These are phyloP conservation scores for Sungouiozyma intestinalis DNA, from an alignment of 805 yeast species.

Conservation along the genomic window DNA sequence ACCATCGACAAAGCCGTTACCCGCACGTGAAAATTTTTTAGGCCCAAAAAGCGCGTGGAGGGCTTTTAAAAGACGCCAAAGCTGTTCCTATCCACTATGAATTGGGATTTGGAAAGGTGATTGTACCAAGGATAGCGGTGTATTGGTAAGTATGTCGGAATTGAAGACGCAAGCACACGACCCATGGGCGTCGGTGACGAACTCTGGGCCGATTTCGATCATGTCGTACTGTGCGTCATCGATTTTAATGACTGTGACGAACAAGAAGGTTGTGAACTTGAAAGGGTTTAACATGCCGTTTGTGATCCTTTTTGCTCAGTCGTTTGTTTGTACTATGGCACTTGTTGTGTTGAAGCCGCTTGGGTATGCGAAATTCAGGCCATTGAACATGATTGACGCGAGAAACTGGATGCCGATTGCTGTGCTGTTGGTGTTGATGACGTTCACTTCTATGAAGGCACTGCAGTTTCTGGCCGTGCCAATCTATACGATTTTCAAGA, in stretches of 20 bases:
- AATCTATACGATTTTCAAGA: conserved; percentile 95
- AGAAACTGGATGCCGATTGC: conserved; percentile 96
- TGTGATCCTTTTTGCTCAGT: conserved; percentile 80
- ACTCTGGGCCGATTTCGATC: conserved; percentile 54
- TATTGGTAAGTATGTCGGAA: conserved; percentile 20
- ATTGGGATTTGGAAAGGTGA: no score
- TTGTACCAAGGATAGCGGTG: no score
- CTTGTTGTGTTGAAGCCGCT: conserved; percentile 62
- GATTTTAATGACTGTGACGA: conserved; percentile 93
- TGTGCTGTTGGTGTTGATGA: conserved; percentile 79
- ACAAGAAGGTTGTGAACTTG: conserved; percentile 76
- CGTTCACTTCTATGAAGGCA: conserved; percentile 93
- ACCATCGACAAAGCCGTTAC: conserved; percentile 5
- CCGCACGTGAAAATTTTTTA: conserved; percentile 1
- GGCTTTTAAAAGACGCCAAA: background rate
- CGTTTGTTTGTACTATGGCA: conserved; percentile 68
- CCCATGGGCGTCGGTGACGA: conserved; percentile 25
- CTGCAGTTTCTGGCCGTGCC: conserved; percentile 86
- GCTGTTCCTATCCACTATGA: no score
- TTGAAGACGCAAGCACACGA: conserved; percentile 12
- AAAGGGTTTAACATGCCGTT: conserved; percentile 77
- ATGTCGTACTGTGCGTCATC: conserved; percentile 85
- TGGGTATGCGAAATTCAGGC: conserved; percentile 78
- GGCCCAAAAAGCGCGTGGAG: no score
- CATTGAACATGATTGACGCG: conserved; percentile 77